Conservation (phyloP, 495 filamentous ascomycete species). For the Mycothermus thermophilus region DNA sequence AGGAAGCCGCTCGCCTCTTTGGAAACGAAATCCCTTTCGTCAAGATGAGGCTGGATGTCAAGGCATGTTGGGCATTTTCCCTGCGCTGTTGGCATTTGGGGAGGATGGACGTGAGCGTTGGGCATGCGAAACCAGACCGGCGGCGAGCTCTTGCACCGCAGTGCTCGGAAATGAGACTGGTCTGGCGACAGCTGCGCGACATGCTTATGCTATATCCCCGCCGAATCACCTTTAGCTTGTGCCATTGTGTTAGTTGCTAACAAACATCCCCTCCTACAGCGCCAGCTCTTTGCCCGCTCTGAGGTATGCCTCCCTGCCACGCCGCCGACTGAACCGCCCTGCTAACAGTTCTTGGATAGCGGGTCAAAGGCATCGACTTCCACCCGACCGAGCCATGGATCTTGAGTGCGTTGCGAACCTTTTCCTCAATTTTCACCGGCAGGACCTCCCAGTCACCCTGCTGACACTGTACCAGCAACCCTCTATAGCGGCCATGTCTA, state of each 20-base stretch:
- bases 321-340: conserved; percentile 17
- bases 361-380: conserved; percentile 96
- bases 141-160: too few species aligned
- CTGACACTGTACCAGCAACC: conserved; percentile 30
- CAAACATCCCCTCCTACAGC: conserved; percentile 20
- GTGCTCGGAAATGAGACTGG: too few species aligned
- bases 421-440: background rate
- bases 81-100: background rate
- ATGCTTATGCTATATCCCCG: too few species aligned
- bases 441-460: conserved; percentile 1
- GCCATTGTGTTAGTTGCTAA: too few species aligned
- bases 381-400: conserved; percentile 97
- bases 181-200: too few species aligned
- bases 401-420: conserved; percentile 39
- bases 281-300: conserved; percentile 24
- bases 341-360: conserved; percentile 42
- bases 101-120: too few species aligned
- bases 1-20: background rate
- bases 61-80: conserved; percentile 44
- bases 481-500: conserved; percentile 97
- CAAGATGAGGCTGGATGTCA: conserved; percentile 83
- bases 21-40: conserved; percentile 4
- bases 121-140: too few species aligned
- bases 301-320: conserved; percentile 48
- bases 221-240: too few species aligned